A percentile compares a stretch with the other conserved stretches of the same genome.
phyloP scores from a whole-genome alignment of 768 basidiomycete genomes.

The Obba rivulosa region DNA sequence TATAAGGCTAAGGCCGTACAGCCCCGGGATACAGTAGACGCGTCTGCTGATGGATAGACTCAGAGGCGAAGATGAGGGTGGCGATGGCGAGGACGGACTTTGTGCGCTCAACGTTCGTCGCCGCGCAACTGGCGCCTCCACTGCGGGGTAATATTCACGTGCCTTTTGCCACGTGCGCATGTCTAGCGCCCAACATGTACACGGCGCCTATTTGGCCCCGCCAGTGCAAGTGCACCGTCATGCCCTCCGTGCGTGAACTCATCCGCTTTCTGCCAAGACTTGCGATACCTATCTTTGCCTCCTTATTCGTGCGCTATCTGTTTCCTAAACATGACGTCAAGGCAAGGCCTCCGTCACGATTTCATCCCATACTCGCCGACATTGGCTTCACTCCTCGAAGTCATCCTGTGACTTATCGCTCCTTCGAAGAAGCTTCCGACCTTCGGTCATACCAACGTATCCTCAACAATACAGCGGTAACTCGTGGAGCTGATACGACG shows the following conservation, averaged over 20 bases:
- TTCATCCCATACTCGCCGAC: slow-evolving; percentile 12
- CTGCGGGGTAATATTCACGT: too few relatives aligned
- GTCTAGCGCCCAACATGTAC: too few relatives aligned
- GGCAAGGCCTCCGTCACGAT: slow-evolving; percentile 7
- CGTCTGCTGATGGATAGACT: too few relatives aligned
- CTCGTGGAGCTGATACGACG: slow-evolving; percentile 36
- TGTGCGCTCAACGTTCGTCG: too few relatives aligned
- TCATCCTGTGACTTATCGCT: slow-evolving; percentile 12
- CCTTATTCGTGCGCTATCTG: slow-evolving; percentile 4
- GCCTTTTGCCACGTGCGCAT: slow-evolving; percentile 5
- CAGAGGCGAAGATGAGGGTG: not conserved
- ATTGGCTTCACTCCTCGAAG: slow-evolving; percentile 13
- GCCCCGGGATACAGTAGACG: not conserved
- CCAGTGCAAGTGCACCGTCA: not conserved
- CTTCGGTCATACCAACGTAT: slow-evolving; percentile 11
- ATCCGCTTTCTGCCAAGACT: slow-evolving; percentile 8
- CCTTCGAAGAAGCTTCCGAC: not conserved
- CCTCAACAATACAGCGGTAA: not conserved
- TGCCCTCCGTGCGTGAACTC: slow-evolving; percentile 5
- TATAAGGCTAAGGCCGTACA: too few relatives aligned
- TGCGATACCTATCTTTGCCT: slow-evolving; percentile 12
- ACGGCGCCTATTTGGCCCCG: not conserved
- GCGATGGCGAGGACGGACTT: slow-evolving; percentile 1
- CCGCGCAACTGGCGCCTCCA: too few relatives aligned
- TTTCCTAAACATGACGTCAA: slow-evolving; percentile 1